These are phyloP conservation scores for Gyrodon lividus DNA, from an alignment of 768 basidiomycete species.

Conservation along the genomic window DNA sequence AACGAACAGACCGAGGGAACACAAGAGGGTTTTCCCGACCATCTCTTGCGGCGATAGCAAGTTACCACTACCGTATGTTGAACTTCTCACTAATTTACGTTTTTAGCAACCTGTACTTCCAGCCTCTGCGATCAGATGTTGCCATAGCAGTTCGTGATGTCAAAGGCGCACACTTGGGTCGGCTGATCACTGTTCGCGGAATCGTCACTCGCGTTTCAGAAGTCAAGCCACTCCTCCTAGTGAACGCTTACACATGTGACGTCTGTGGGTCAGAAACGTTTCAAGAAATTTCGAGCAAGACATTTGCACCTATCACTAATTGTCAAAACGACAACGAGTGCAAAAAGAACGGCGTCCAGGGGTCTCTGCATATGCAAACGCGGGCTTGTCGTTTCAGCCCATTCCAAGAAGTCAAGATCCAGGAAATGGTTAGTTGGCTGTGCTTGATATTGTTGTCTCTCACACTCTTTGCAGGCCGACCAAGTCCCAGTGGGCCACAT, in stretches of 20 bases:
- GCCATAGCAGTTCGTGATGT: constrained; percentile 92
- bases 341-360: constrained; percentile 80
- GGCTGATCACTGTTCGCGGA: constrained; percentile 92
- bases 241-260: constrained; percentile 98
- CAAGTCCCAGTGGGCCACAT: constrained; percentile 99
- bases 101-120: constrained; percentile 89
- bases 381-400: constrained; percentile 95
- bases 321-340: constrained; percentile 88
- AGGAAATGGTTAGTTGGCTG: constrained; percentile 78
- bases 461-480: constrained; percentile 62
- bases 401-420: constrained; percentile 98
- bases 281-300: constrained; percentile 92
- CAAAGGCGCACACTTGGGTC: constrained; percentile 82
- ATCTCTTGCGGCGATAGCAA: constrained; percentile 92
- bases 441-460: constrained; percentile 1
- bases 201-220: constrained; percentile 99
- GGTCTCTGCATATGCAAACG: constrained; percentile 97
- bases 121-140: constrained; percentile 72
- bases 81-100: constrained; percentile 12
- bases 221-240: constrained; percentile 95
- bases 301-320: constrained; percentile 84
- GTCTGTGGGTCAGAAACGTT: constrained; percentile 98
- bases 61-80: constrained; percentile 33
- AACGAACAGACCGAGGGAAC: constrained; percentile 76
- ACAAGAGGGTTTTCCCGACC: constrained; percentile 84